A percentile compares a stretch with the other conserved stretches of the same genome.
Conservation (phyloP, 805 yeast genomes). For the Kodamaea jinghongensis region DNA sequence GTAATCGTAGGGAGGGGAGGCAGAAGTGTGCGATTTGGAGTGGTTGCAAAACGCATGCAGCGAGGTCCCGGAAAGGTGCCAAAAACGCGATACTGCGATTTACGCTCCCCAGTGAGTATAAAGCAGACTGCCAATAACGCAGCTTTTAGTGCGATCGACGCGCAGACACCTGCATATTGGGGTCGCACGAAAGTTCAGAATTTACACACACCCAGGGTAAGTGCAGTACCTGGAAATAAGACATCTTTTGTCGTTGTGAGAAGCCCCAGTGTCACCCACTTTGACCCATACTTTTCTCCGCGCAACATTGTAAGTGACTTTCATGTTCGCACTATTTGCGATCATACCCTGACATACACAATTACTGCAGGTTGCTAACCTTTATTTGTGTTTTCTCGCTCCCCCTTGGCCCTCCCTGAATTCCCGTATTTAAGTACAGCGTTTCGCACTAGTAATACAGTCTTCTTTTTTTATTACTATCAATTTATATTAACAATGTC, state of each 20-base stretch:
- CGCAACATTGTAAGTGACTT: too few relatives aligned
- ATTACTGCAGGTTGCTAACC: too few relatives aligned
- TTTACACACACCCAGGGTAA: background rate
- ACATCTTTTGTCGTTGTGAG: background rate
- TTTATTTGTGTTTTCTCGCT: background rate
- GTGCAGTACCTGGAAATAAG: background rate
- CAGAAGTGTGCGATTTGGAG: background rate
- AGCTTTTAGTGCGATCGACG: background rate
- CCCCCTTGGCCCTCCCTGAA: background rate
- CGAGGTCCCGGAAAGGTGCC: background rate
- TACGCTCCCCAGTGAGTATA: constrained; percentile 1
- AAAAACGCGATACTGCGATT: background rate
- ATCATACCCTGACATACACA: too few relatives aligned
- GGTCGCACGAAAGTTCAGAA: too few relatives aligned
- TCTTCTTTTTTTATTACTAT: constrained; percentile 11
- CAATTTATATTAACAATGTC: constrained; percentile 54
- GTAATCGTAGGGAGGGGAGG: constrained; percentile 1
- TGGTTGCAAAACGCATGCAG: background rate
- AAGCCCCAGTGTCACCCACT: background rate
- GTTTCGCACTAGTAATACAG: constrained; percentile 1
- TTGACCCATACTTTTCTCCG: too few relatives aligned
- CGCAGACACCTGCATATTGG: too few relatives aligned
- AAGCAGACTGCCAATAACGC: background rate
- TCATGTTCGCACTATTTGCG: too few relatives aligned
- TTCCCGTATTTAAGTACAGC: constrained; percentile 3